Percentiles rank a stretch among this genome's conserved stretches.
phyloP scores from a whole-genome alignment of 345 rosid genomes.

The Brassica cretica region DNA sequence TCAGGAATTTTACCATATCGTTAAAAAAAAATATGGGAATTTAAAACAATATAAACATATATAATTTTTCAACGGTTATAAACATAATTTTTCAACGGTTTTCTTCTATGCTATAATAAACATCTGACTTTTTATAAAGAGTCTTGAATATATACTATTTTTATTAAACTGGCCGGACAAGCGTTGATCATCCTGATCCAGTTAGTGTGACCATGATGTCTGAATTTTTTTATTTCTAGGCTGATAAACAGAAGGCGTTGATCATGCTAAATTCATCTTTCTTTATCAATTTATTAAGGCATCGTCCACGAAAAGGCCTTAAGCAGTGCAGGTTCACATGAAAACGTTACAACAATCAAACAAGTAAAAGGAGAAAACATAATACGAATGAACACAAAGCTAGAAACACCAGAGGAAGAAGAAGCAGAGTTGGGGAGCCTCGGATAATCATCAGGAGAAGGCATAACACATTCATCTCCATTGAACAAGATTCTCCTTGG shows the following conservation, averaged over 20 bases:
- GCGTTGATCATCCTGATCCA: neutral
- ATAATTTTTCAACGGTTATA: neutral
- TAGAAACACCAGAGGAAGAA: neutral
- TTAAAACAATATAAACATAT: neutral
- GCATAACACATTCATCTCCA: constrained; percentile 95
- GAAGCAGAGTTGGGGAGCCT: constrained; percentile 51
- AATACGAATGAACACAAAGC: constrained; percentile 12
- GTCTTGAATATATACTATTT: neutral
- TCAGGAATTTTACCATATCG: neutral
- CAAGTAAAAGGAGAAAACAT: constrained; percentile 29
- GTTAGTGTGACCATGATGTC: neutral
- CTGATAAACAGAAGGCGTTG: neutral
- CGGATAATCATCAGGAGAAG: constrained; percentile 72
- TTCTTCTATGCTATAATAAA: neutral
- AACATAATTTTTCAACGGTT: neutral
- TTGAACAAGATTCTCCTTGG: constrained; percentile 75
- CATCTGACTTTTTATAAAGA: neutral
- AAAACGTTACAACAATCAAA: constrained; percentile 22
- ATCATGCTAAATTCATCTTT: neutral
- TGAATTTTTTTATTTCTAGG: neutral
- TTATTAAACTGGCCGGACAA: neutral
- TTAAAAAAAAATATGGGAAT: neutral
- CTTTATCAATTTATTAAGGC: neutral
- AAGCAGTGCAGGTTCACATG: constrained; percentile 6
- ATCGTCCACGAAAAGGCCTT: neutral